Conservation (phyloP, 257 asterid genomes). For the Ophiorrhiza pumila region DNA sequence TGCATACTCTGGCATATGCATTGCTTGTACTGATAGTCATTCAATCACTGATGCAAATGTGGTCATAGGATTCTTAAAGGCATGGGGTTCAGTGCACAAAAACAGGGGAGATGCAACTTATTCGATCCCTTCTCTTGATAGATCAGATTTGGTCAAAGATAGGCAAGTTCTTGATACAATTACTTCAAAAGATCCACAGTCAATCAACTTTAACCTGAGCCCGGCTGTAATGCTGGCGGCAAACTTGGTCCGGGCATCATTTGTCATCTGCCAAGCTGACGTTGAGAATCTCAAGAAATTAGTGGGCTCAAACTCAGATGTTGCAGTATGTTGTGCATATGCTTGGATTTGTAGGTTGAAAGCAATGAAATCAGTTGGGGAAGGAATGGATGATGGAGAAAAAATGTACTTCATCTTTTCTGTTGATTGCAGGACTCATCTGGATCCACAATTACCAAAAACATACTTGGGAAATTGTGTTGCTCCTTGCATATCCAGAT, state of each 20-base stretch:
- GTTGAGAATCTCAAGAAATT: slow-evolving; percentile 10
- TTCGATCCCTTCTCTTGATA: slow-evolving; percentile 32
- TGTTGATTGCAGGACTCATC: slow-evolving; percentile 14
- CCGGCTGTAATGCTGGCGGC: background rate
- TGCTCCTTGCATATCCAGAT: background rate
- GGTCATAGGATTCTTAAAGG: slow-evolving; percentile 24
- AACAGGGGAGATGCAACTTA: slow-evolving; percentile 3
- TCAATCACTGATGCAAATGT: slow-evolving; percentile 35
- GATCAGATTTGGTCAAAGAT: slow-evolving; percentile 32
- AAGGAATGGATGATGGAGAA: background rate
- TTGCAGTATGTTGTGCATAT: slow-evolving; percentile 16
- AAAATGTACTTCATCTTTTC: slow-evolving; percentile 7
- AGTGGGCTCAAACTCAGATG: slow-evolving; percentile 1
- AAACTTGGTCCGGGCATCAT: slow-evolving; percentile 8
- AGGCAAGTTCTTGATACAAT: slow-evolving; percentile 24
- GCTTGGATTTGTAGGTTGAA: slow-evolving; percentile 24
- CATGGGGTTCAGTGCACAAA: slow-evolving; percentile 35
- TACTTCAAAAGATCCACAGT: slow-evolving; percentile 18
- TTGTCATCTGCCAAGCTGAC: slow-evolving; percentile 4
- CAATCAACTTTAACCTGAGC: background rate
- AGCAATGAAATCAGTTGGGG: slow-evolving; percentile 10
- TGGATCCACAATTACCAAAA: slow-evolving; percentile 22
- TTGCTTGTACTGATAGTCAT: slow-evolving; percentile 38
- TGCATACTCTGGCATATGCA: slow-evolving; percentile 32
- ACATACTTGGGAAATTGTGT: slow-evolving; percentile 22